phyloP scores from a whole-genome alignment of 2,329 filamentous ascomycete genomes.

The Drechmeria coniospora region DNA sequence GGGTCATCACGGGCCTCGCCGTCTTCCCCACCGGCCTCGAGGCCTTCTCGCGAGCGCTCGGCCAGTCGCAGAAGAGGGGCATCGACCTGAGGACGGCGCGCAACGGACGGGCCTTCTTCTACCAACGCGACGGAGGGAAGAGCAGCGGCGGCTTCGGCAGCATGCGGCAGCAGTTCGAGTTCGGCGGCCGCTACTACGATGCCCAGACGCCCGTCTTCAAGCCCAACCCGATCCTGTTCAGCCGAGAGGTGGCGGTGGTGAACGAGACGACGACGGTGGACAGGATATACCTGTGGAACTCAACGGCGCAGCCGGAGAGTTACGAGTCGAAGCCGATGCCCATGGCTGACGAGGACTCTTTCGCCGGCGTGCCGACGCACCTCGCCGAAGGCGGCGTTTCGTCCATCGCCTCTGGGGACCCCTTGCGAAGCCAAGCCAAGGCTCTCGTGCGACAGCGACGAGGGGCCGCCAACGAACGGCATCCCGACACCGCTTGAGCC shows the following conservation, averaged over 20 bases:
- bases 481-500: no score
- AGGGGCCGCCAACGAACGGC: no score
- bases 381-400: no score
- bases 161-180: conserved; percentile 39
- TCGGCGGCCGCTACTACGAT: conserved; percentile 22
- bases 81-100: conserved; percentile 31
- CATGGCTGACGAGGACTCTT: no score
- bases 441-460: no score
- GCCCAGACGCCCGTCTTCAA: conserved; percentile 7
- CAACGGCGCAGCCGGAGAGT: not conserved
- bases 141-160: conserved; percentile 35
- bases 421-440: no score
- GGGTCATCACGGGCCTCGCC: conserved; percentile 20
- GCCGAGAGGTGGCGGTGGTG: conserved; percentile 35
- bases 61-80: conserved; percentile 7
- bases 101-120: conserved; percentile 41
- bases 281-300: conserved; percentile 14
- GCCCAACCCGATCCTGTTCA: conserved; percentile 33
- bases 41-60: conserved; percentile 26
- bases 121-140: conserved; percentile 27
- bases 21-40: conserved; percentile 46
- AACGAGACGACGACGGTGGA: conserved; percentile 39
- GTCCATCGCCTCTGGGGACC: no score
- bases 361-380: no score
- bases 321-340: no score